Base-by-base conservation (phyloP, 1,139 yeast species). In the Blastobotrys buckinghamii region DNA sequence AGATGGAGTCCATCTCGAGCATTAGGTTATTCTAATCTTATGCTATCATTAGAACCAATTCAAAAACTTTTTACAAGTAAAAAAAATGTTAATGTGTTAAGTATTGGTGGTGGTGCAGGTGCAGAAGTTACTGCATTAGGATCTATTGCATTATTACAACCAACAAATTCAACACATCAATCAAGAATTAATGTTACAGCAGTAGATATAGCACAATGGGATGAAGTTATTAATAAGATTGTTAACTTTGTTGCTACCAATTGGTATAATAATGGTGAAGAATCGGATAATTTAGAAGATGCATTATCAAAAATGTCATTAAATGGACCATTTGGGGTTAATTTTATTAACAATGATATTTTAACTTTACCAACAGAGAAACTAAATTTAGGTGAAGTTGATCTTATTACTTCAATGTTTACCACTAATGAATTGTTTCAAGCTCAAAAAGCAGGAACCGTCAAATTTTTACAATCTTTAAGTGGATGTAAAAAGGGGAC, bases 41-140 rank as follows among this genome's bases (percentile, higher is more conserved):
- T 86, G 59, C 71, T 79, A 6, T 49, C 54, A 6, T 45, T 59
- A n/a, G 44, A 39, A 16, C 49, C 51, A n/a, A 47, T 52, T 34
- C 29, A 26, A 10, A 41, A 45, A 4, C 51, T 54, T 32, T 43
- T 53, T 41, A 36, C 40, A 17, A 44, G 34, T 8, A 46, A 24
- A 27, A 29, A 36, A 30, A 30, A 50, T 22, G 65, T 67, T 19
- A 69, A 73, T 9, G 77, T 81, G 0, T 63, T 87, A 36, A 78
- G 84, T 58, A 74, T 88, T 39, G 96, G 96, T 13, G 96, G 95
- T 17, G 96, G 96, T 20, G 96, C 96, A 0, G 85, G 90, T 2
- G 86, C 90, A 1, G 96, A 88, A 61, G 67, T 87, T 20, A 82
- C 82, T 16, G 95, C 86, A 0, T 61, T 86, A 39, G 80, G 79